These are phyloP conservation scores for Nelumbo lutea DNA, from an alignment of 164 flowering plant genomes.

Conservation along the genomic window DNA sequence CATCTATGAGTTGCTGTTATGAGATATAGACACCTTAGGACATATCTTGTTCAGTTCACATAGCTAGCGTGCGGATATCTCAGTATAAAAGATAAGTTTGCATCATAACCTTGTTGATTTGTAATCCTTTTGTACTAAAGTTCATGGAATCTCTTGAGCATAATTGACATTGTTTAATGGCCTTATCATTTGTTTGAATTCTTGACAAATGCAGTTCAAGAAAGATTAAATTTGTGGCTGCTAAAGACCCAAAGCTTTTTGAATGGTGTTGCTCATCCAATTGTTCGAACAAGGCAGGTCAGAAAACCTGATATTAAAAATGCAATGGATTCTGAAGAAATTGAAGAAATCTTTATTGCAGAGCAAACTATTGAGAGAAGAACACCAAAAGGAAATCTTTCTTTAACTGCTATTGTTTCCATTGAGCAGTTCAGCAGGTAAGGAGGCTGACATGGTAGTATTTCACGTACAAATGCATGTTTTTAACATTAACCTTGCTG, in stretches of 20 bases:
- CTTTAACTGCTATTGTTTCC: constrained; percentile 69
- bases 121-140: not conserved
- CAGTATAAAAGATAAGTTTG: not conserved
- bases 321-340: constrained; percentile 28
- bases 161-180: not conserved
- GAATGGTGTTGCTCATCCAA: constrained; percentile 65
- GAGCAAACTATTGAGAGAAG: constrained; percentile 60
- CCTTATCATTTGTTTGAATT: not conserved
- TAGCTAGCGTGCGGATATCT: not conserved
- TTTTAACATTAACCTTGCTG: constrained; percentile 4
- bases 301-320: constrained; percentile 27
- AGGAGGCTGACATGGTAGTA: constrained; percentile 10
- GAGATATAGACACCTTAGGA: not conserved
- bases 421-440: constrained; percentile 99
- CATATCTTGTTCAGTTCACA: not conserved
- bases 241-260: constrained; percentile 66
- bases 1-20: not conserved
- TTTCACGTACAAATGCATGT: not conserved
- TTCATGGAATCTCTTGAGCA: not conserved
- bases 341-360: constrained; percentile 58
- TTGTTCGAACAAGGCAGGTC: constrained; percentile 40
- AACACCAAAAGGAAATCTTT: constrained; percentile 63
- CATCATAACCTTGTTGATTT: not conserved
- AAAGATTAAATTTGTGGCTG: constrained; percentile 55
- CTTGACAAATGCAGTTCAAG: constrained; percentile 62